A percentile compares a stretch with the other conserved stretches of the same genome.
Evolutionary conservation across 768 basidiomycete species (phyloP).

Genomic region (Kondoa subrosea): DNA sequence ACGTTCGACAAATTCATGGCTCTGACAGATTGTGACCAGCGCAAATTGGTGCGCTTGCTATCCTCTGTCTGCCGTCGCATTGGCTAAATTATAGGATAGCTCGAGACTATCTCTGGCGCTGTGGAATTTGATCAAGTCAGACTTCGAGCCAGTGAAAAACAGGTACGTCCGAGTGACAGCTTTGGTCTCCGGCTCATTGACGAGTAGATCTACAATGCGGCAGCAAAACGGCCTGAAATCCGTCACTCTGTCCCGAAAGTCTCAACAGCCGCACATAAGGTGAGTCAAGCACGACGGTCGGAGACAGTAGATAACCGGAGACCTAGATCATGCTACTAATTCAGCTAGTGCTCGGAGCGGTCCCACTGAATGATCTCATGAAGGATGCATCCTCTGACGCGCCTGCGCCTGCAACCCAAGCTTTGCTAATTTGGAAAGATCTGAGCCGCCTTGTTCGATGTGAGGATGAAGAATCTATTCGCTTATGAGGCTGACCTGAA

Average conservation of each 20-base stretch:
- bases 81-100: constrained; percentile 29
- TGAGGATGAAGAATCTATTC: constrained; percentile 29
- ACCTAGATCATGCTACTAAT: constrained; percentile 20
- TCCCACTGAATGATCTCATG: constrained; percentile 44
- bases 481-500: not conserved
- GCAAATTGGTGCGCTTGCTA: constrained; percentile 45
- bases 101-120: constrained; percentile 48
- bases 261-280: constrained; percentile 51
- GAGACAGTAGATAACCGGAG: not conserved
- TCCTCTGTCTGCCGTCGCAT: not conserved
- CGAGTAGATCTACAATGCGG: constrained; percentile 20
- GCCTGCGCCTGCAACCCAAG: constrained; percentile 51
- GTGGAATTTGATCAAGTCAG: constrained; percentile 60
- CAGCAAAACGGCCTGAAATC: constrained; percentile 45
- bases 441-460: constrained; percentile 60
- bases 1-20: constrained; percentile 49
- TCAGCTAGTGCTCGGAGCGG: constrained; percentile 28
- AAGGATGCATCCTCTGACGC: constrained; percentile 40
- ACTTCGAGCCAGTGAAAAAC: constrained; percentile 58
- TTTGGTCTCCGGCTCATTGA: too few species aligned
- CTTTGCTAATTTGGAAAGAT: constrained; percentile 54
- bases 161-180: constrained; percentile 34
- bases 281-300: constrained; percentile 37
- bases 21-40: constrained; percentile 42
- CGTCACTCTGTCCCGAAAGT: constrained; percentile 61